Percentiles rank a stretch among this genome's conserved stretches.
phyloP scores from a whole-genome alignment of 768 basidiomycete species.

The Russula olivacea region DNA sequence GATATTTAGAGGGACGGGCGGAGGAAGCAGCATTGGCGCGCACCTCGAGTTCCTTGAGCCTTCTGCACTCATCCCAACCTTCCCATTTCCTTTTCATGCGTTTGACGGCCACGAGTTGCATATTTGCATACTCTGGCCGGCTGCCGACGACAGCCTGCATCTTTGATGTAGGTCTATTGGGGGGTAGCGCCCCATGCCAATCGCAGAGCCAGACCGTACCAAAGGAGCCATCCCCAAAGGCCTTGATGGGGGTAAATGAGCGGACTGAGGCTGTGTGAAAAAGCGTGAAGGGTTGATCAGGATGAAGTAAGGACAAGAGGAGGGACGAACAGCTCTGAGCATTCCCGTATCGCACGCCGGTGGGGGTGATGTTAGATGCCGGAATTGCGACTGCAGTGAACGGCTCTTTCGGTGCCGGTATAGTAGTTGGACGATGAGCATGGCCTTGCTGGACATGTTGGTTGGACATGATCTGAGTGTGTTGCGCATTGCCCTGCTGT shows the following conservation, averaged over 20 bases:
- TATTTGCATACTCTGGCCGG: constrained; percentile 89
- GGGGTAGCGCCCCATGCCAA: constrained; percentile 94
- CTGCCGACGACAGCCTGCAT: constrained; percentile 96
- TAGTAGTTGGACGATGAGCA: constrained; percentile 22
- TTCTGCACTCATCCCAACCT: constrained; percentile 96
- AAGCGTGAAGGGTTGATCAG: neutral
- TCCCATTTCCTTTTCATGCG: constrained; percentile 98
- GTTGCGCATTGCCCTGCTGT: constrained; percentile 42
- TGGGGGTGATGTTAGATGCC: constrained; percentile 65
- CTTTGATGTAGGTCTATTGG: constrained; percentile 83
- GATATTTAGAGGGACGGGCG: constrained; percentile 21
- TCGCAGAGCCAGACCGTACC: constrained; percentile 98
- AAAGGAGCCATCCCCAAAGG: constrained; percentile 96
- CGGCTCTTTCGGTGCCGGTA: constrained; percentile 44
- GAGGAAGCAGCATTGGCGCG: constrained; percentile 30
- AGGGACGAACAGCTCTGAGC: constrained; percentile 20
- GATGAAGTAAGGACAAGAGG: neutral
- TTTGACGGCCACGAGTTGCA: constrained; percentile 94
- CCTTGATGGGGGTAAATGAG: constrained; percentile 92
- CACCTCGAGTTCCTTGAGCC: constrained; percentile 92
- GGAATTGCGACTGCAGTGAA: constrained; percentile 69
- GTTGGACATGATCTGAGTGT: constrained; percentile 46
- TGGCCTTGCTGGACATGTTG: constrained; percentile 27
- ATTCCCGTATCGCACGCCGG: constrained; percentile 66
- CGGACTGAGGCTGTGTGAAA: constrained; percentile 62